A percentile compares a stretch with the other conserved stretches of the same genome.
Conservation (phyloP, 805 yeast species). For the Metschnikowia lunata region DNA sequence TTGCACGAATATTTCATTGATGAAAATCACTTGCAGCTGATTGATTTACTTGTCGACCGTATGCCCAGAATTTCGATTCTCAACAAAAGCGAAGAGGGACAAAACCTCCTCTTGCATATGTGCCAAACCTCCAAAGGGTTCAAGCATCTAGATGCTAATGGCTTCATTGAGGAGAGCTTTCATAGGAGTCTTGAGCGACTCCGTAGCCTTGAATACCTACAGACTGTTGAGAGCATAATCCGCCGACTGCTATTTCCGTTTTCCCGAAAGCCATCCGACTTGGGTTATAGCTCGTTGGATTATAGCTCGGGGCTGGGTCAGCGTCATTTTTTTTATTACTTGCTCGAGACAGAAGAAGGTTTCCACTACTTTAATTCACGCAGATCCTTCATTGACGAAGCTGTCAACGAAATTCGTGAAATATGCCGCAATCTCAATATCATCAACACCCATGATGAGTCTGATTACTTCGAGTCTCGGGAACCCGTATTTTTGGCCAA, state of each 20-base stretch:
- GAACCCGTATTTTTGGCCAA: not conserved
- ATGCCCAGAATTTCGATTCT: slow-evolving; percentile 50
- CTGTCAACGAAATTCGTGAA: slow-evolving; percentile 19
- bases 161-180: slow-evolving; percentile 28
- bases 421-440: slow-evolving; percentile 10
- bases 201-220: slow-evolving; percentile 10
- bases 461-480: not conserved
- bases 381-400: slow-evolving; percentile 36
- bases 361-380: slow-evolving; percentile 47
- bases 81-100: slow-evolving; percentile 26
- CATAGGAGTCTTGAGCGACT: slow-evolving; percentile 8
- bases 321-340: slow-evolving; percentile 71
- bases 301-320: not conserved
- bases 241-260: slow-evolving; percentile 22
- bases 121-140: slow-evolving; percentile 69
- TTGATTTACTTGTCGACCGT: slow-evolving; percentile 47
- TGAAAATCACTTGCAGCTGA: slow-evolving; percentile 31
- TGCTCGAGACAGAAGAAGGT: slow-evolving; percentile 81
- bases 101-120: slow-evolving; percentile 53
- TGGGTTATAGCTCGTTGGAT: not conserved
- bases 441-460: slow-evolving; percentile 4
- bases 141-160: slow-evolving; percentile 46
- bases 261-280: slow-evolving; percentile 6
- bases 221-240: slow-evolving; percentile 11
- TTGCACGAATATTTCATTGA: slow-evolving; percentile 19